phyloP scores from a whole-genome alignment of 306 rosid genomes.

The Cicer arietinum region DNA sequence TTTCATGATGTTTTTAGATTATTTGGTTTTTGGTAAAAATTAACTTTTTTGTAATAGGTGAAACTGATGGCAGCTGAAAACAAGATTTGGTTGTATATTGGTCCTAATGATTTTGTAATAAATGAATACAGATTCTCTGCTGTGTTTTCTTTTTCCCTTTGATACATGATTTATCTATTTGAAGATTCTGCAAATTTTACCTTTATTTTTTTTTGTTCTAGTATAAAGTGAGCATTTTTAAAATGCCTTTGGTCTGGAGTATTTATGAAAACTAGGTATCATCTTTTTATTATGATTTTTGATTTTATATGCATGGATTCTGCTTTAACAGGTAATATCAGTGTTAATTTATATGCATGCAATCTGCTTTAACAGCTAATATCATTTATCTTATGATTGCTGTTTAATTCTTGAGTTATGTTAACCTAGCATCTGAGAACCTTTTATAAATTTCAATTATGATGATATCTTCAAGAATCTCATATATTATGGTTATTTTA shows the following conservation, averaged over 20 bases:
- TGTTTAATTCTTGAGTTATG: neutral
- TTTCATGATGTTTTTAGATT: neutral
- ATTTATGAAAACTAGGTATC: neutral
- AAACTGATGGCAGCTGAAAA: neutral
- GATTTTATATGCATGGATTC: neutral
- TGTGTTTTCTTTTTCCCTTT: neutral
- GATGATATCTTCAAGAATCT: constrained; percentile 4
- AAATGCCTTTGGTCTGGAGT: neutral
- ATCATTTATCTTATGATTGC: neutral
- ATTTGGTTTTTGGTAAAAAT: neutral
- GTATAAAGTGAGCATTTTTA: neutral
- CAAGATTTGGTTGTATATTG: neutral
- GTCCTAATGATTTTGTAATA: neutral
- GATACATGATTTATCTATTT: constrained; percentile 17
- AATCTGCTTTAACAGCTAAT: neutral
- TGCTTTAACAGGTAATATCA: neutral
- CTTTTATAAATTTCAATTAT: neutral
- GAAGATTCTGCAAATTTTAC: neutral
- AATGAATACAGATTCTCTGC: neutral
- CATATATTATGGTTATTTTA: neutral
- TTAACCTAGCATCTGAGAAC: neutral
- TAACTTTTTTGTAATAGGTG: neutral
- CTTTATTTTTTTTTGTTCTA: neutral
- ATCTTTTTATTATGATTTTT: neutral
- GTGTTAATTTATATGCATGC: neutral